Evolutionary conservation across 305 asterid genomes (phyloP), one percentile per base, ranked within the genome.

Genomic region (Solanum hybrid): DNA sequence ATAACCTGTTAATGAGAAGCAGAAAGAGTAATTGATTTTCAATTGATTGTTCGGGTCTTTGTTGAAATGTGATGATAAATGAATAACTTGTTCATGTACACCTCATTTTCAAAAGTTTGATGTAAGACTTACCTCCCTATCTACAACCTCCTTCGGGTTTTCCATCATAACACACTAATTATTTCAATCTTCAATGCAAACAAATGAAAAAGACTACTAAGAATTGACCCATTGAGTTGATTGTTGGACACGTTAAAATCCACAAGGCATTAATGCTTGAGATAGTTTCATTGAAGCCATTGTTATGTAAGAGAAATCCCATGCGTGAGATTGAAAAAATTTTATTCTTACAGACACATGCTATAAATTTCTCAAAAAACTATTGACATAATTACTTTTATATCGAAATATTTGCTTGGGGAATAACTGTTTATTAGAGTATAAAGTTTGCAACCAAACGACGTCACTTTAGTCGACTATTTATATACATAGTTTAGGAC

Each of bases 1-100:
- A 93, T 77, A 35, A 31, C 95, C 92, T 92, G 96, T 93, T 94
- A 94, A 90, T 89, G 93, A 78, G 42, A 71, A 88, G 82, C 67
- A 39, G 64, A 87, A 87, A 87, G 73, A 34, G 35, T 39, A 74
- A 87, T 18, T 35, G 22, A 6, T 87, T 87, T 39, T 39, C 80
- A 26, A 71, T 69, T 82, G 3, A 11, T 2, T 83, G 26, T 42
- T 1, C 6, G 4, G 40, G 26, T 51, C 0, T 84, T 40, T 46
- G 42, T 51, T 42, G 87, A 46, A 83, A 84, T 84, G 40, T 51
- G 87, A 84, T 84, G 29, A 8, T 84, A 1, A 46, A 46, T 84
- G 29, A 29, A 10, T 39, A 76, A 75, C 39, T 20, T 76, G 26
- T 76, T 31, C 7, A 75, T 75, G 39, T 29, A 6, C 79, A 73